A percentile compares a stretch with the other conserved stretches of the same genome.
Evolutionary conservation across 495 filamentous ascomycete species (phyloP).

Genomic region (Penicillium robsamsonii): DNA sequence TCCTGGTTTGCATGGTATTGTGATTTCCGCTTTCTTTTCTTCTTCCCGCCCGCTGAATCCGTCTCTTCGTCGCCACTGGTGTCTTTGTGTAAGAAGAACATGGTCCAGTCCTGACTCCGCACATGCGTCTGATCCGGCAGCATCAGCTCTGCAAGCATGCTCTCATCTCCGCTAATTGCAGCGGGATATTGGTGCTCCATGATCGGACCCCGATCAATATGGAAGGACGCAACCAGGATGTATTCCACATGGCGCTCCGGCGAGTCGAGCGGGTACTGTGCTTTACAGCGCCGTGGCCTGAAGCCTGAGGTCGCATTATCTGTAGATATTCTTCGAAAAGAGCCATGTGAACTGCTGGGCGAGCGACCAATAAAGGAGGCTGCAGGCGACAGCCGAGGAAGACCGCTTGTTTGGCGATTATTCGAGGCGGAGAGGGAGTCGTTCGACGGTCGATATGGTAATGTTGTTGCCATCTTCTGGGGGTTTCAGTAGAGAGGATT

Average conservation of each 20-base stretch:
- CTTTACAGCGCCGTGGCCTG: slow-evolving; percentile 58
- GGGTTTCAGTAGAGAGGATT: slow-evolving; percentile 17
- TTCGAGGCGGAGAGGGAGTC: slow-evolving; percentile 37
- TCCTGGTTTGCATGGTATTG: slow-evolving; percentile 50
- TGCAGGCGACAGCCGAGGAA: slow-evolving; percentile 55
- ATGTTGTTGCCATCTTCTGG: slow-evolving; percentile 40
- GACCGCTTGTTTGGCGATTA: slow-evolving; percentile 49
- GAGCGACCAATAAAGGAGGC: slow-evolving; percentile 54
- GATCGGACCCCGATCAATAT: slow-evolving; percentile 90
- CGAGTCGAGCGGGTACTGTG: slow-evolving; percentile 80
- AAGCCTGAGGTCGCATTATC: slow-evolving; percentile 41
- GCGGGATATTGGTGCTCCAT: slow-evolving; percentile 99
- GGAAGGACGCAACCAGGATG: slow-evolving; percentile 97
- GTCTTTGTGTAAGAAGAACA: slow-evolving; percentile 98
- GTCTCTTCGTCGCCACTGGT: slow-evolving; percentile 76
- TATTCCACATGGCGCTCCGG: slow-evolving; percentile 96
- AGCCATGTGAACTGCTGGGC: slow-evolving; percentile 46
- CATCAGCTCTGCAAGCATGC: slow-evolving; percentile 98
- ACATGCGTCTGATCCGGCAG: slow-evolving; percentile 95
- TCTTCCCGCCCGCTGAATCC: slow-evolving; percentile 51
- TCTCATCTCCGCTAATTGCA: slow-evolving; percentile 93
- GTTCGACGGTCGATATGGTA: slow-evolving; percentile 48
- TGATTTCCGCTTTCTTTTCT: slow-evolving; percentile 51
- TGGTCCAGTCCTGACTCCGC: slow-evolving; percentile 96
- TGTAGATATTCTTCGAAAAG: slow-evolving; percentile 44